A percentile compares a stretch with the other conserved stretches of the same genome.
These are phyloP conservation scores for Suhomyces maxii DNA, from an alignment of 1,139 yeast species.

Conservation along the genomic window DNA sequence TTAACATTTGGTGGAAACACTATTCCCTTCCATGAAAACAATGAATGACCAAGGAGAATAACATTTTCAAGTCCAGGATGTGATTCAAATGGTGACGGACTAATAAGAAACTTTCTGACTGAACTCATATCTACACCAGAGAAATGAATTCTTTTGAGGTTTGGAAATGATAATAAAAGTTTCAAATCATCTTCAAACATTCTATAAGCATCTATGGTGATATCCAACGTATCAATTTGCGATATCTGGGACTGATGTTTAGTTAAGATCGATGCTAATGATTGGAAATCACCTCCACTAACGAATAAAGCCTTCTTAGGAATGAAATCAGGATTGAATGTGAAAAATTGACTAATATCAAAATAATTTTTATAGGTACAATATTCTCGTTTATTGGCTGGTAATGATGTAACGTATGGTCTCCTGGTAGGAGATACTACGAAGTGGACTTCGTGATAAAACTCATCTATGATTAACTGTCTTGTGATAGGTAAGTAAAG, in stretches of 20 bases:
- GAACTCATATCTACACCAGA: conserved; percentile 23
- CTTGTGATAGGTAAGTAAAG: conserved; percentile 2
- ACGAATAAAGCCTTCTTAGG: conserved; percentile 30
- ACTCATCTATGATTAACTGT: conserved; percentile 14
- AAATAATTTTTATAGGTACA: conserved; percentile 30
- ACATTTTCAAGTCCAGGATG: conserved; percentile 23
- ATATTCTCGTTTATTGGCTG: conserved; percentile 18
- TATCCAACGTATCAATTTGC: conserved; percentile 20
- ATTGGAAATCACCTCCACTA: conserved; percentile 36
- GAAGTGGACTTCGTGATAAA: conserved; percentile 35
- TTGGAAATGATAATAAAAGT: conserved; percentile 26
- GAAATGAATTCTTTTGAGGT: conserved; percentile 33
- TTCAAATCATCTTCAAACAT: conserved; percentile 22
- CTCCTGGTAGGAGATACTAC: conserved; percentile 32
- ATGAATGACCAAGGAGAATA: conserved; percentile 35
- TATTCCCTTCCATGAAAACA: conserved; percentile 29
- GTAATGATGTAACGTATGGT: conserved; percentile 26
- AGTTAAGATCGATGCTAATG: conserved; percentile 26
- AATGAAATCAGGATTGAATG: conserved; percentile 26
- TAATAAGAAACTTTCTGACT: conserved; percentile 6
- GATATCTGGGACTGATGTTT: conserved; percentile 20
- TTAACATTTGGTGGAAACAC: conserved; percentile 21
- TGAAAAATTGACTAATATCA: conserved; percentile 35
- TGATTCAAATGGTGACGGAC: conserved; percentile 3
- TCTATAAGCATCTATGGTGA: conserved; percentile 30